Evolutionary conservation across 1,284 basidiomycete species (phyloP).

Genomic region (Xanthoconium separans): DNA sequence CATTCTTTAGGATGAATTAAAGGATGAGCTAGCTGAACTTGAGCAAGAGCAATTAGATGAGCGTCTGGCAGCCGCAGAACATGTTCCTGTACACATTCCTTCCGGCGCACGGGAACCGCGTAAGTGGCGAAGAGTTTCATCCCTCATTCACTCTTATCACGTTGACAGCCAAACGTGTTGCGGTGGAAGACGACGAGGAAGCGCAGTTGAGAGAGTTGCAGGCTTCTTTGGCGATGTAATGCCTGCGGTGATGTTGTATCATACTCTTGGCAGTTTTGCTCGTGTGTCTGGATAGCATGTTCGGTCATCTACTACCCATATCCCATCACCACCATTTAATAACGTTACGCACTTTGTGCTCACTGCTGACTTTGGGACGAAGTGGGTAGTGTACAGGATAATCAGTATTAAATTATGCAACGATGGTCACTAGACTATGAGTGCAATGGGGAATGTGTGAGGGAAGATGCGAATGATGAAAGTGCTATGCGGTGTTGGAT

Average conservation of each 20-base stretch:
- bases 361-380: slow-evolving; percentile 21
- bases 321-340: slow-evolving; percentile 32
- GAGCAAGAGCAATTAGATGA: slow-evolving; percentile 93
- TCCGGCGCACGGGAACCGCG: slow-evolving; percentile 58
- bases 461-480: slow-evolving; percentile 27
- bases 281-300: slow-evolving; percentile 19
- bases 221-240: slow-evolving; percentile 85
- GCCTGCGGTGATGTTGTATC: slow-evolving; percentile 10
- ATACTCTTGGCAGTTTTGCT: slow-evolving; percentile 4
- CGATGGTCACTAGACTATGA: slow-evolving; percentile 31
- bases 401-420: slow-evolving; percentile 41
- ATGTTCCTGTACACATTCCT: slow-evolving; percentile 87
- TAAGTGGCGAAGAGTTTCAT: slow-evolving; percentile 37
- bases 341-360: slow-evolving; percentile 19
- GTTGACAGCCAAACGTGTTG: slow-evolving; percentile 31
- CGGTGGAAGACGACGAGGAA: slow-evolving; percentile 91
- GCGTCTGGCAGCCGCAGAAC: slow-evolving; percentile 84
- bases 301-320: slow-evolving; percentile 35
- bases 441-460: slow-evolving; percentile 24
- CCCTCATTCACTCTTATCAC: slow-evolving; percentile 5
- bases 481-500: slow-evolving; percentile 20
- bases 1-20: slow-evolving; percentile 71
- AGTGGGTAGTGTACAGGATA: slow-evolving; percentile 36
- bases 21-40: slow-evolving; percentile 83
- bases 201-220: slow-evolving; percentile 90